Conservation (phyloP, 1,284 basidiomycete genomes). For the Moniliophthora roreri region DNA sequence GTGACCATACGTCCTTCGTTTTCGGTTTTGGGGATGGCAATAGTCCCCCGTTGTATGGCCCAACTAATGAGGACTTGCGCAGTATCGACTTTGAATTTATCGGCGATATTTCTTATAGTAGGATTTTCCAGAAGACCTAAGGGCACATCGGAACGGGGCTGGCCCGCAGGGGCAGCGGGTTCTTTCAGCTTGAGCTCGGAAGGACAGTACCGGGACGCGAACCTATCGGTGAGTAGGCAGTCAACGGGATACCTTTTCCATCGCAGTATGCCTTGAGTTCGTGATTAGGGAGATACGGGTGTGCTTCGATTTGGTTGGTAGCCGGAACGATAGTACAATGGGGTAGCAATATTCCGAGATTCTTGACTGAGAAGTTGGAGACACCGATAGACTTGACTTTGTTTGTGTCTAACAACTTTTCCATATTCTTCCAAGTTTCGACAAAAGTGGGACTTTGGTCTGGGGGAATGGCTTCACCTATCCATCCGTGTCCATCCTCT, state of each 20-base stretch:
- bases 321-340: background rate
- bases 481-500: background rate
- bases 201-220: background rate
- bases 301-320: conserved; percentile 9
- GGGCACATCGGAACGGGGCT: background rate
- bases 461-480: conserved; percentile 29
- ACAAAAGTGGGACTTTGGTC: conserved; percentile 49
- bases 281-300: conserved; percentile 5
- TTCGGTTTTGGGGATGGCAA: conserved; percentile 45
- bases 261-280: conserved; percentile 6
- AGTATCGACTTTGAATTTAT: conserved; percentile 10
- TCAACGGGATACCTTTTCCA: conserved; percentile 8
- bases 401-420: conserved; percentile 43
- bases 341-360: conserved; percentile 33
- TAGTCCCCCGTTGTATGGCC: conserved; percentile 41
- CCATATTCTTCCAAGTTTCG: conserved; percentile 57
- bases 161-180: background rate
- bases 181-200: no score
- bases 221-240: conserved; percentile 10
- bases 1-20: background rate
- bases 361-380: conserved; percentile 67
- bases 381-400: conserved; percentile 50
- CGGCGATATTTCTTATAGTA: conserved; percentile 28
- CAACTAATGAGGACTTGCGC: conserved; percentile 51
- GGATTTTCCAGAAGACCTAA: conserved; percentile 25